phyloP scores from a whole-genome alignment of 208 protist genomes.

The Trypanosoma brucei region DNA sequence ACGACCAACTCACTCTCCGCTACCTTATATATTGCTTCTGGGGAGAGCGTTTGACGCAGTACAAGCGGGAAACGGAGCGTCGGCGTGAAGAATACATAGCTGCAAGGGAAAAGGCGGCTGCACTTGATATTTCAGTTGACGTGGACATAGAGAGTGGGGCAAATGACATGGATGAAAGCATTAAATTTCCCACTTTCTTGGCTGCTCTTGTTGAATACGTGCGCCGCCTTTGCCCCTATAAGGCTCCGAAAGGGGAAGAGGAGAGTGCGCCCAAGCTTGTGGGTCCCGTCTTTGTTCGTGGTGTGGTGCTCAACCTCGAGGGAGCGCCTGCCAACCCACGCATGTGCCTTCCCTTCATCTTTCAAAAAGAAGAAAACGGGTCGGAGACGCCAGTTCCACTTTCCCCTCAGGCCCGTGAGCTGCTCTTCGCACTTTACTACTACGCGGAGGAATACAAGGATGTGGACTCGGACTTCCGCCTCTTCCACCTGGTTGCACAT shows the following conservation, averaged over 20 bases:
- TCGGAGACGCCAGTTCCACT: slow-evolving; percentile 17
- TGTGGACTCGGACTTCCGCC: slow-evolving; percentile 67
- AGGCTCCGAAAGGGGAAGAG: neutral
- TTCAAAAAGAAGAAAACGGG: slow-evolving; percentile 14
- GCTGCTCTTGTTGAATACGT: slow-evolving; percentile 48
- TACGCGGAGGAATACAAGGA: slow-evolving; percentile 83
- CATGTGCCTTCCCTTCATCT: slow-evolving; percentile 53
- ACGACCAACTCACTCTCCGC: slow-evolving; percentile 60
- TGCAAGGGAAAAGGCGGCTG: neutral
- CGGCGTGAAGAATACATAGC: neutral
- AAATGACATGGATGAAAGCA: neutral
- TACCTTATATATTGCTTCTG: slow-evolving; percentile 76
- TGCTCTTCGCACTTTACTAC: slow-evolving; percentile 75
- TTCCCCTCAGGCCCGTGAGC: slow-evolving; percentile 39
- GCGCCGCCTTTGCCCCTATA: slow-evolving; percentile 5
- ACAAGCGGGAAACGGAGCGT: slow-evolving; percentile 38
- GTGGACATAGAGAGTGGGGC: slow-evolving; percentile 9
- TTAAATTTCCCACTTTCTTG: slow-evolving; percentile 33
- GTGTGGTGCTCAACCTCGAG: slow-evolving; percentile 13
- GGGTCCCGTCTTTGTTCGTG: slow-evolving; percentile 15
- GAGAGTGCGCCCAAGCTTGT: neutral
- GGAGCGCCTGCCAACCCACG: slow-evolving; percentile 35
- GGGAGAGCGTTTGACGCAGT: slow-evolving; percentile 52
- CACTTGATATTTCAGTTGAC: slow-evolving; percentile 12
- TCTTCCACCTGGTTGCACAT: slow-evolving; percentile 83